A percentile compares a stretch with the other conserved stretches of the same genome.
Evolutionary conservation across 2,329 filamentous ascomycete genomes (phyloP).

Genomic region (Knoxdaviesia proteae): DNA sequence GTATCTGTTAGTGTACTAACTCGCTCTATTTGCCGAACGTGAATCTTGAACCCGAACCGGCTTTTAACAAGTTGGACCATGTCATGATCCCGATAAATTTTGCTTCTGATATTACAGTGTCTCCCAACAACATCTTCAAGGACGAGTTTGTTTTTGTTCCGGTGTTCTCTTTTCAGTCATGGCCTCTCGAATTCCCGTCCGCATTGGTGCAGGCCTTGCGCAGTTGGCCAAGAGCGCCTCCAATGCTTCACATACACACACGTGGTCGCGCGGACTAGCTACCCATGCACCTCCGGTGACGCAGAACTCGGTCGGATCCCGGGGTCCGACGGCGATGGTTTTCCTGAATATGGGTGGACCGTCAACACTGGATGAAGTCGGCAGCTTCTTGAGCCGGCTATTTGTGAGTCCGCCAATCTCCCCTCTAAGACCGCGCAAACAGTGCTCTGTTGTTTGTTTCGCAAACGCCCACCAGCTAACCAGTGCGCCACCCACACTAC

Average conservation of each 20-base stretch:
- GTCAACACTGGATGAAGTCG: conserved; percentile 70
- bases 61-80: no score
- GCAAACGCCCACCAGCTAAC: background rate
- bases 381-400: conserved; percentile 70
- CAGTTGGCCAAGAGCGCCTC: conserved; percentile 11
- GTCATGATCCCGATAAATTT: no score
- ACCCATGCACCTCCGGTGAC: conserved; percentile 51
- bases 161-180: conserved; percentile 8
- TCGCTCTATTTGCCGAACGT: no score
- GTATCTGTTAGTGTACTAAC: no score
- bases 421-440: conserved; percentile 3
- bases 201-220: conserved; percentile 3
- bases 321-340: conserved; percentile 90
- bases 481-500: conserved; percentile 5
- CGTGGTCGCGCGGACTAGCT: conserved; percentile 13
- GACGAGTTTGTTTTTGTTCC: background rate
- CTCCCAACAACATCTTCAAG: no score
- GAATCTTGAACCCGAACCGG: no score
- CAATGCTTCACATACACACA: conserved; percentile 11
- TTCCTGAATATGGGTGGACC: conserved; percentile 99
- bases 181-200: conserved; percentile 12
- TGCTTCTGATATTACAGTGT: no score
- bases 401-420: conserved; percentile 44
- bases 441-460: background rate
- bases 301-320: conserved; percentile 46